Evolutionary conservation across 345 rosid genomes (phyloP), one percentile per base, ranked within the genome.

Genomic region (Litchi chinensis): DNA sequence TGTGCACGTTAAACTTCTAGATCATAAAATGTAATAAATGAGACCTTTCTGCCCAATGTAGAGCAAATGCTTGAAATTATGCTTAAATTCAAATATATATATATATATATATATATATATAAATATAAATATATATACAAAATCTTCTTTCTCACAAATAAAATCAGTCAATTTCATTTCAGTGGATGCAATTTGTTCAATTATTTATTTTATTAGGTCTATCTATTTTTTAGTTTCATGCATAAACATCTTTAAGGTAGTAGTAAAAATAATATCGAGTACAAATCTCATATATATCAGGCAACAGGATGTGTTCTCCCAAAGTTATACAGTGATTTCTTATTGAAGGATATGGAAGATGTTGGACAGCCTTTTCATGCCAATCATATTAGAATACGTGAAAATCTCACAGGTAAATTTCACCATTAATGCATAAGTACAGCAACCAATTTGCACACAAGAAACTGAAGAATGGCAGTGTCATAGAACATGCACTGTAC

Each of bases 401-500:
- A 22, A 60, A 6, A 65, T 21, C 2, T 40, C 15, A 48, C 37
- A 65, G n/a, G 54, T 67, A 56, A 22, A 28, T 54, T 48, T 76
- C 22, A 26, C 28, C 22, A 21, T 24, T 56, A 15, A 21, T 39
- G 10, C 65, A 67, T 56, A 21, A 37, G 24, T 64, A 15, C 12
- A 44, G 66, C 73, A 54, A 39, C 73, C 19, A 10, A 21, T 66
- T 32, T 40, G 59, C 24, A 73, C 59, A 65, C 75, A 74, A 74
- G 46, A 50, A 19, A 69, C 22, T 54, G 22, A 81, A 62, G 72
- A 79, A 66, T 13, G 57, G 32, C 10, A 13, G 46, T 52, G 60
- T 39, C 26, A 76, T 28, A 73, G 69, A 71, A 39, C 37, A 70
- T 16, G 68, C 57, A 16, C n/a, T 15, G 52, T 89, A 94, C 99